These are phyloP conservation scores for Pythium aquatile DNA, from an alignment of 352 stramenopile species.

Conservation along the genomic window DNA sequence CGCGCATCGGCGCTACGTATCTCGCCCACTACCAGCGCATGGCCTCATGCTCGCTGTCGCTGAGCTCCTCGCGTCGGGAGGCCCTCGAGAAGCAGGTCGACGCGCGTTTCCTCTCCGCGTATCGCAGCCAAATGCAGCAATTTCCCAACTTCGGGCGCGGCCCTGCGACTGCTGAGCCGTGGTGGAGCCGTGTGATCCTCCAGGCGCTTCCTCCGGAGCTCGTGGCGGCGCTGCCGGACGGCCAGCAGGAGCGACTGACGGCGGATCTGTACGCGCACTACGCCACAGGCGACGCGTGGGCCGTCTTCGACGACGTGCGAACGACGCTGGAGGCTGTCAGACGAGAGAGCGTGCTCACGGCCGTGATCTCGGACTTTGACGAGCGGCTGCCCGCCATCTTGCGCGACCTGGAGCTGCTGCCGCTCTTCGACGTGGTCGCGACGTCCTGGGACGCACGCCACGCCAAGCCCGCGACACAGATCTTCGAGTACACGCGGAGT, in stretches of 20 bases:
- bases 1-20: slow-evolving; percentile 49
- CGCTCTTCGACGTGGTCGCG: slow-evolving; percentile 54
- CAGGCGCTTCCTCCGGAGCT: slow-evolving; percentile 37
- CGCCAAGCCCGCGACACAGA: slow-evolving; percentile 51
- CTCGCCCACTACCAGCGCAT: slow-evolving; percentile 39
- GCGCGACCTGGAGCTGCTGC: slow-evolving; percentile 35
- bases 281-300: slow-evolving; percentile 46
- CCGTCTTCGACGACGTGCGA: slow-evolving; percentile 52
- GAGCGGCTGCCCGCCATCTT: slow-evolving; percentile 58
- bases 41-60: slow-evolving; percentile 22
- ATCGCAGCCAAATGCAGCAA: slow-evolving; percentile 25
- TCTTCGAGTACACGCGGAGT: slow-evolving; percentile 60
- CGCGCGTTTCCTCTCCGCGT: slow-evolving; percentile 30
- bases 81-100: slow-evolving; percentile 15
- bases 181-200: slow-evolving; percentile 61
- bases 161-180: slow-evolving; percentile 35
- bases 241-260: slow-evolving; percentile 31
- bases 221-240: slow-evolving; percentile 6
- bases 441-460: slow-evolving; percentile 51
- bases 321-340: slow-evolving; percentile 41
- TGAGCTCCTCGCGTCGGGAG: slow-evolving; percentile 12
- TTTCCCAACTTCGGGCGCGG: slow-evolving; percentile 54
- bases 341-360: slow-evolving; percentile 32
- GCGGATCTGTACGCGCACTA: slow-evolving; percentile 57
- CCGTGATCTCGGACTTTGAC: slow-evolving; percentile 82